phyloP scores from a whole-genome alignment of 1,284 basidiomycete species.

The Meripilus lineatus region DNA sequence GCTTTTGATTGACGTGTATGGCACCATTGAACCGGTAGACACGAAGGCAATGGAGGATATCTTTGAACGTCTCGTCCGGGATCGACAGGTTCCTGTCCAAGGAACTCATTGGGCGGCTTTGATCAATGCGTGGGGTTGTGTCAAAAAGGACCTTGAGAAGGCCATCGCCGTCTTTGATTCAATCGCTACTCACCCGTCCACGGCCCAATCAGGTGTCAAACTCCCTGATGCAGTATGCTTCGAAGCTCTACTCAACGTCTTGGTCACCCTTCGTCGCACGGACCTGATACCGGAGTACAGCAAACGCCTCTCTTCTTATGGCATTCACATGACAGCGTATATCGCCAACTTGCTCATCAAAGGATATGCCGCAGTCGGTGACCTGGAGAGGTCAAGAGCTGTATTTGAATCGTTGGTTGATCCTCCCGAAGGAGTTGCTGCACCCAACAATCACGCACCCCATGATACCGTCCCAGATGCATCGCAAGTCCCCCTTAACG shows the following conservation, averaged over 20 bases:
- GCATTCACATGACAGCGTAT: slow-evolving; percentile 91
- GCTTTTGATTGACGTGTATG: slow-evolving; percentile 90
- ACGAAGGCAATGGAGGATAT: slow-evolving; percentile 70
- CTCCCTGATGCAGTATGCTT: slow-evolving; percentile 84
- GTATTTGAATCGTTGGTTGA: slow-evolving; percentile 90
- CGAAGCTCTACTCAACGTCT: slow-evolving; percentile 87
- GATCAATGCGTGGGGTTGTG: slow-evolving; percentile 88
- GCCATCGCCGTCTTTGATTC: slow-evolving; percentile 80
- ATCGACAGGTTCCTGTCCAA: slow-evolving; percentile 56
- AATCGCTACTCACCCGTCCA: slow-evolving; percentile 49
- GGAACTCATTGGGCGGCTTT: slow-evolving; percentile 91
- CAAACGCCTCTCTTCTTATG: slow-evolving; percentile 54
- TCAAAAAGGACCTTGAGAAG: slow-evolving; percentile 71
- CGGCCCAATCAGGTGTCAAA: slow-evolving; percentile 22
- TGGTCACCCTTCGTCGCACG: slow-evolving; percentile 75
- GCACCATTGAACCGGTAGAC: slow-evolving; percentile 82
- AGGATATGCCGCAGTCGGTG: slow-evolving; percentile 73
- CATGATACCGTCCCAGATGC: slow-evolving; percentile 44
- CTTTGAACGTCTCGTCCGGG: slow-evolving; percentile 56
- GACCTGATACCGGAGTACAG: slow-evolving; percentile 78
- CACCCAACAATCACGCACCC: slow-evolving; percentile 82
- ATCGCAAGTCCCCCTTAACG: slow-evolving; percentile 27
- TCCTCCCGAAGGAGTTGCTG: slow-evolving; percentile 82
- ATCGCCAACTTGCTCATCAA: slow-evolving; percentile 92
- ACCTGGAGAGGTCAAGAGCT: slow-evolving; percentile 65